Evolutionary conservation across 2,329 filamentous ascomycete genomes (phyloP), one percentile per base, ranked within the genome.

Genomic region (Alternaria novae-zelandiae): DNA sequence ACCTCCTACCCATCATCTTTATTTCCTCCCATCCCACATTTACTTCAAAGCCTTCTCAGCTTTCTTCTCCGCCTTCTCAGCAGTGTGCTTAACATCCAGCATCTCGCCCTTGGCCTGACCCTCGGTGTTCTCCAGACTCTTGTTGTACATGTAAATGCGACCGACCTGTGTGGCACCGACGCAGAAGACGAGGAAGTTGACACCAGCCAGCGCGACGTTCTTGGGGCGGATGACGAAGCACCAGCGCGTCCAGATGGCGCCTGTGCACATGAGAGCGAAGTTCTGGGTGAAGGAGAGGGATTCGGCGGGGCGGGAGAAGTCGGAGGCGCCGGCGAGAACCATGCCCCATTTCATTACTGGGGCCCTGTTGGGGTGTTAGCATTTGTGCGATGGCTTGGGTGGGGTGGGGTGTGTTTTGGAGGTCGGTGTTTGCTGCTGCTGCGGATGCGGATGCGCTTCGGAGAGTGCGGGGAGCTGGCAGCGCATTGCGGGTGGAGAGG

Each of bases 201-300:
- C 96, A 59, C 94, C 90, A 65, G 96, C 96, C 63, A 99, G 90
- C 65, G 97, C 91, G 77, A 94, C 84, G 86, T 99, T 99, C 83
- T 89, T 90, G 61, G 96, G 96, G 82, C 90, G 94, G 83, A 99
- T 99, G 81, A 99, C 91, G 79, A 98, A 87, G 86, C 96, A 99
- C 96, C 96, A 99, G 71, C 96, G 89, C 49, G 96, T 99, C 96
- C 96, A 99, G 87, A 99, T 99, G 70, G 91, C 83, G 71, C 96
- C 96, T 10, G 96, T 99, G 74, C 90, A 90, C 78, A 93, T 96
- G 72, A 99, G 88, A 63, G 96, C 95, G 54, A 86, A 86, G 84
- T 98, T 99, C 83, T 97, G 94, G 28, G 92, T 96, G 67, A 97
- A 85, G 44, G 94, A 97, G 72, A 99, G 92, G 82, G 94, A 93